Evolutionary conservation across 495 filamentous ascomycete genomes (phyloP).

Genomic region (Lasiosphaeris hirsuta): DNA sequence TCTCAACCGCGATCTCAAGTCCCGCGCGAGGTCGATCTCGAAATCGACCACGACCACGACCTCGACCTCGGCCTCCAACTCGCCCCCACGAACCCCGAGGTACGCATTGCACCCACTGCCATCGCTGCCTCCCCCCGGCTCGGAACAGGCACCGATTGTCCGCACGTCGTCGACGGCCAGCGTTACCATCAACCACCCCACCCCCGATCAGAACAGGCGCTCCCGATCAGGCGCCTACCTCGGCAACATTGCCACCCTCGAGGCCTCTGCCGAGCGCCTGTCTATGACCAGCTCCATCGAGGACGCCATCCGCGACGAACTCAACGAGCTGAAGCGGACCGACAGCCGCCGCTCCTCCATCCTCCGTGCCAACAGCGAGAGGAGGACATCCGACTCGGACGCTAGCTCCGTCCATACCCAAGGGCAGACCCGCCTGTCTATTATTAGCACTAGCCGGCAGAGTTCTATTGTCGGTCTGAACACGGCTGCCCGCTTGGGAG

Average conservation of each 20-base stretch:
- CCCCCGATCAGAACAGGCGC: conserved; percentile 68
- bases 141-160: conserved; percentile 47
- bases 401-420: conserved; percentile 26
- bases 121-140: conserved; percentile 13
- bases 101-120: conserved; percentile 10
- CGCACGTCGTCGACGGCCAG: conserved; percentile 58
- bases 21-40: too few species aligned
- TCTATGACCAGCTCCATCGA: conserved; percentile 77
- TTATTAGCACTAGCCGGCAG: conserved; percentile 55
- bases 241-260: conserved; percentile 76
- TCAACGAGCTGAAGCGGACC: conserved; percentile 69
- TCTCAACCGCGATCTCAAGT: too few species aligned
- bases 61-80: not conserved
- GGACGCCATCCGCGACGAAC: conserved; percentile 75
- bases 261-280: conserved; percentile 76
- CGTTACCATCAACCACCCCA: conserved; percentile 66
- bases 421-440: conserved; percentile 34
- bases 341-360: conserved; percentile 60
- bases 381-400: conserved; percentile 30
- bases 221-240: conserved; percentile 70
- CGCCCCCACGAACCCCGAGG: conserved; percentile 21
- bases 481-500: conserved; percentile 60
- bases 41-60: too few species aligned
- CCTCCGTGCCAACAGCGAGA: conserved; percentile 38
- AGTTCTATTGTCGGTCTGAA: conserved; percentile 70